Base-by-base conservation (phyloP, 2,329 filamentous ascomycete species). In the Clarireedia hainanense region DNA sequence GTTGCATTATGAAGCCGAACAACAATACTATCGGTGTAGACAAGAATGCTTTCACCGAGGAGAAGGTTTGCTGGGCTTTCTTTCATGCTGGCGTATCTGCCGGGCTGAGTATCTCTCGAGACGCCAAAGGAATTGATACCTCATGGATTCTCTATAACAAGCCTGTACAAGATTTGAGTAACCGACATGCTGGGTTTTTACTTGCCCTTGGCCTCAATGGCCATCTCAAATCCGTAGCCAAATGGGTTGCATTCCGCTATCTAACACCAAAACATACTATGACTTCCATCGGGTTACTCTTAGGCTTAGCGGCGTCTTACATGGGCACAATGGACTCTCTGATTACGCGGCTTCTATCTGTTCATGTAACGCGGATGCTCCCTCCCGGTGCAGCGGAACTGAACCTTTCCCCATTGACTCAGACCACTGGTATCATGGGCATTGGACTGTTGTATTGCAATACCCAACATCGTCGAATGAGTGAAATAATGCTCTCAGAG, bases 81-180 rank as follows among this genome's bases (percentile, higher is more conserved):
- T 99, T 99, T 72, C 94, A 99, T 69, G 90, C 95, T 57, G 94
- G 94, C 6, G 92, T 95, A 30, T 88, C 92, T n/a, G 89, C 89
- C 24, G 94, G 94, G 3, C 74, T 99, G 26, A 89, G 91, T 56
- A 95, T 99, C 51, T 96, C 94, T 5, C 86, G 85, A 12, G 81
- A 89, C 55, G 92, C 91, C 3, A 90, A 90, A 66, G 92, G 92
- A 4, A 97, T 99, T 60, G 94, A 99, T 68, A 96, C 91, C 0
- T 97, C 92, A 0, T 99, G 95, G 95, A 96, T 99, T 63, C 80
- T 96, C 36, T 99, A 95, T 77, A 99, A 99, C 74, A 96, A 96
- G 69, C 92, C 94, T 0, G 74, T 75, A 0, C 80, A 84, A 39
- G 94, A 99, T 52, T 78, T 96, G 14, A 96, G 88, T 60, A 96